Percentiles rank a stretch among this genome's conserved stretches.
Conservation (phyloP, 2,329 filamentous ascomycete species). For the Aureobasidium uvarum region DNA sequence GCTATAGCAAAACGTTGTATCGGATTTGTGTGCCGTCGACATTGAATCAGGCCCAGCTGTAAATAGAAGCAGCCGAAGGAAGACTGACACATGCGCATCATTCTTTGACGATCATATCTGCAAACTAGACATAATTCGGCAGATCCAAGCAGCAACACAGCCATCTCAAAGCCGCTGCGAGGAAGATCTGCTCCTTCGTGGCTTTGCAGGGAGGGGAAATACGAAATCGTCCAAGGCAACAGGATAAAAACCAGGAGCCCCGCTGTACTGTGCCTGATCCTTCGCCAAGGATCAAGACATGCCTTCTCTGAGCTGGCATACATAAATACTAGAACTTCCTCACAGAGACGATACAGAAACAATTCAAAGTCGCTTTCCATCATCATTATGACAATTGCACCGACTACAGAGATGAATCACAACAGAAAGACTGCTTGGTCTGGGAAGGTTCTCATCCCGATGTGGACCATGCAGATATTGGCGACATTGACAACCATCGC, state of each 20-base stretch:
- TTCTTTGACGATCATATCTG: background rate
- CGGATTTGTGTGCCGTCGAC: background rate
- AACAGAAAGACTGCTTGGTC: conserved; percentile 9
- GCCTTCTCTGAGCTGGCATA: background rate
- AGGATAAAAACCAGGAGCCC: background rate
- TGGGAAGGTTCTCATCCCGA: conserved; percentile 6
- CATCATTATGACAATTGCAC: background rate
- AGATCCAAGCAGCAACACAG: background rate
- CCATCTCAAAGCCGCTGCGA: background rate
- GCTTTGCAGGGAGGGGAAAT: background rate
- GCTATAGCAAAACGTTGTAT: background rate
- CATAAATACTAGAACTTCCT: background rate
- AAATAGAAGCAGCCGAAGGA: conserved; percentile 2
- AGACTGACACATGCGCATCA: background rate
- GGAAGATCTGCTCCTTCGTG: background rate
- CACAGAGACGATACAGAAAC: background rate
- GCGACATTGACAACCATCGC: background rate
- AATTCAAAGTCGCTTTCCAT: too few relatives aligned
- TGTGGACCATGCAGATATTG: background rate
- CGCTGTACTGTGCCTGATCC: conserved; percentile 3
- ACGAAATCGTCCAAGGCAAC: background rate
- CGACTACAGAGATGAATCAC: background rate
- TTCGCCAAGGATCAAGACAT: background rate
- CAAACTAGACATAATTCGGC: background rate
- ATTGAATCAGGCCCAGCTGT: background rate